Evolutionary conservation across 2,329 filamentous ascomycete genomes (phyloP).

Genomic region (Mollisiaceae sp.): DNA sequence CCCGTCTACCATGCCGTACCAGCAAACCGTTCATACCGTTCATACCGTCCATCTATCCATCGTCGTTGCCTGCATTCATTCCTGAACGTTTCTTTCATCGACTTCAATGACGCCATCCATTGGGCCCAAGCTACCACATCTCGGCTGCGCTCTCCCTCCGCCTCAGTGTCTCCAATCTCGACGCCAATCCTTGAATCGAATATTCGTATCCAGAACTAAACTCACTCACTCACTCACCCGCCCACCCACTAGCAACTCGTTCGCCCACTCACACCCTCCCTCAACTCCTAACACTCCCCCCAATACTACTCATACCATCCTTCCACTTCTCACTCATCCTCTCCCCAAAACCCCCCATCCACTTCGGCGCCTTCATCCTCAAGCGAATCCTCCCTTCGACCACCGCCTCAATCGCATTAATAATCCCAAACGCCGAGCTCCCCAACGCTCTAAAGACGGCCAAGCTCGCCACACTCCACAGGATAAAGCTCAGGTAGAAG

Average conservation of each 20-base stretch:
- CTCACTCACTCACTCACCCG: not conserved
- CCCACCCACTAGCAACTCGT: not conserved
- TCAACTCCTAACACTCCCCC: slow-evolving; percentile 38
- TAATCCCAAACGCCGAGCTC: slow-evolving; percentile 77
- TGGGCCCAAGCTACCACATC: too few relatives aligned
- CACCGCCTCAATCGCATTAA: slow-evolving; percentile 82
- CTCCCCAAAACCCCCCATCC: slow-evolving; percentile 39
- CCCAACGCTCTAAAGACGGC: slow-evolving; percentile 90
- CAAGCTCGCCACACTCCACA: slow-evolving; percentile 87
- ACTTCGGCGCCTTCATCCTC: slow-evolving; percentile 39
- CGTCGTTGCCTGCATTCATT: not conserved
- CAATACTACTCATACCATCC: slow-evolving; percentile 40
- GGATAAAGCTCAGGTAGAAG: slow-evolving; percentile 88
- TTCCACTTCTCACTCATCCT: slow-evolving; percentile 36
- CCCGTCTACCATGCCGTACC: not conserved
- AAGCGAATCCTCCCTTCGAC: slow-evolving; percentile 78
- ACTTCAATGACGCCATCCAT: too few relatives aligned
- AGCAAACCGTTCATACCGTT: not conserved
- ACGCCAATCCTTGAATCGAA: too few relatives aligned
- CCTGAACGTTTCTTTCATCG: too few relatives aligned
- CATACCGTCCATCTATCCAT: not conserved
- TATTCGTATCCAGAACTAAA: too few relatives aligned
- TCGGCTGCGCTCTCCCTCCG: too few relatives aligned
- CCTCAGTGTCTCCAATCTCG: too few relatives aligned
- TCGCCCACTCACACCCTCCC: not conserved